Base-by-base conservation (phyloP, 2,329 filamentous ascomycete species). In the Botrytis paeoniae region DNA sequence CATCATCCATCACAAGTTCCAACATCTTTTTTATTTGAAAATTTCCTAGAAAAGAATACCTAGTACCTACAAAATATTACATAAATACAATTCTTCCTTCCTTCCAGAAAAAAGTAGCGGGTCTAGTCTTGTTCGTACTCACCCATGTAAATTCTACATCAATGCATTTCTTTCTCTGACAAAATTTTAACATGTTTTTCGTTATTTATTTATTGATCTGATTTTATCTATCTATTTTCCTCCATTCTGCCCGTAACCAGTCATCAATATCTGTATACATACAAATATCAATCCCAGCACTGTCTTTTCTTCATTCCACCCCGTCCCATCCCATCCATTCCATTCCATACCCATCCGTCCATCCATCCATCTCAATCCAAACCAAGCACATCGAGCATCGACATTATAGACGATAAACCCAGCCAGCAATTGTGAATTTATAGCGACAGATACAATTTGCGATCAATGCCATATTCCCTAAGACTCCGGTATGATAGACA, bases 371-470 rank as follows among this genome's bases (percentile, higher is more conserved):
- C 59, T 25, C 65, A 41, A 68, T 32, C 35, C 35, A 41, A 68
- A 54, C 25, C 65, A 68, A 68, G 35, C 48, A 68, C 18, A 32
- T 41, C 1, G 32, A 41, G 45, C 48, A 39, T 51, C 48, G 9
- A 41, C 18, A 41, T 41, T 10, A 54, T 20, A 41, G n/a, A 25
- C 48, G 9, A 22, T 5, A 12, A 29, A 18, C 45, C 48, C 48
- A 57, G 5, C 25, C 35, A 68, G 65, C 65, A 41, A 68, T 57
- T 68, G 35, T 68, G 45, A 54, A 39, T 41, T 68, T 54, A 54
- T 54, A 68, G 45, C 45, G 35, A 54, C 45, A 68, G 20, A 68
- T 68, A 54, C 45, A 54, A 39, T 14, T 39, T 68, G 64, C 45
- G 25, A 54, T 39, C 20, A 22, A 51, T 57, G 29, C n/a, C 51